Evolutionary conservation across 345 rosid genomes (phyloP), one percentile per base, ranked within the genome.

Genomic region (Eucalyptus polyanthemos): DNA sequence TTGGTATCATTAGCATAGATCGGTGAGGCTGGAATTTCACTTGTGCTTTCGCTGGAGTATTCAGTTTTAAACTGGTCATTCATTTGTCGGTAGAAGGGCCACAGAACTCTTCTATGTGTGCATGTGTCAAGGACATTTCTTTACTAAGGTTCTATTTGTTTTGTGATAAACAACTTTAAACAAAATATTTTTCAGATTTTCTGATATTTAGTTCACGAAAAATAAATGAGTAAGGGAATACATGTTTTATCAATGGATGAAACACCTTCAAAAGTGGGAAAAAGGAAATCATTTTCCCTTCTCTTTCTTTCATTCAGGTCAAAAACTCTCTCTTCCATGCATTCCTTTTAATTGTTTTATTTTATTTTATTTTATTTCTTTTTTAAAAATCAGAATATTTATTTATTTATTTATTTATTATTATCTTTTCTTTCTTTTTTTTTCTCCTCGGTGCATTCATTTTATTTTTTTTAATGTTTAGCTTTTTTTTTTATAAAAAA

Each of bases 1-100:
- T 69, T 81, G 60, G 47, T 56, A 53, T 87, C 42, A 50, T 56
- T 85, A 72, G 80, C 4, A 87, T 90, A 96, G 99, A 97, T 98
- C 58, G 95, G 62, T 21, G 62, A 21, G 29, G 29, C 0, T 56
- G 62, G 62, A 56, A 56, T 56, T 56, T 22, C 25, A 24, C 13
- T 24, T 56, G 62, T 56, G 62, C 29, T 56, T 56, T 22, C 29
- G 62, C 29, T 22, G 62, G 29, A 56, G 62, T 56, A 56, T 56
- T 56, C 29, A 56, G 62, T 56, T 56, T 56, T 56, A 10, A 6
- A 9, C 0, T 21, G 62, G 62, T 56, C 62, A 56, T 21, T 56
- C 62, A 56, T 56, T 56, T 56, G 62, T 56, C 13, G 27, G 62
- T 22, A 22, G 27, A 56, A 22, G 62, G 27, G 62, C 62, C 62